Percentiles rank a stretch among this genome's conserved stretches.
Evolutionary conservation across 78 protist species (phyloP).

Genomic region (Dictyostelium intermedium): DNA sequence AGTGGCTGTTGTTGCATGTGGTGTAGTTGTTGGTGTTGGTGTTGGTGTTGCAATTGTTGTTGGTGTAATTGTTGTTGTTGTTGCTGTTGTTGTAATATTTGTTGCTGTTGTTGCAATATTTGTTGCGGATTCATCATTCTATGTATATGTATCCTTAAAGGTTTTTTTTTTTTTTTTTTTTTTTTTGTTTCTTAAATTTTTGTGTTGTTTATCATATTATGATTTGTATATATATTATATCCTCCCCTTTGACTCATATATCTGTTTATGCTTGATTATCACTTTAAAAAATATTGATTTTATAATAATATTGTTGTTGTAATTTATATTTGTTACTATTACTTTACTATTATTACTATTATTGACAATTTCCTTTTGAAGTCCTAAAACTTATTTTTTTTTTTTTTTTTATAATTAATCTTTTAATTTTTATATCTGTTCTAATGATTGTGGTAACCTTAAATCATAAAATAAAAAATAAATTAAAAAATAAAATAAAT

Average conservation of each 20-base stretch:
- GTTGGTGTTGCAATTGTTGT: not conserved
- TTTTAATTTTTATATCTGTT: too few relatives aligned
- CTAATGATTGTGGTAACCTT: too few relatives aligned
- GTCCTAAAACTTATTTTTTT: too few relatives aligned
- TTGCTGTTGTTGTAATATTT: not conserved
- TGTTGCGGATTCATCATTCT: not conserved
- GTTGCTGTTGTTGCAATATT: not conserved
- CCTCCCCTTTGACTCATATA: not conserved
- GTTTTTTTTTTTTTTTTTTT: not conserved
- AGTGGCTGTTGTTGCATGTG: too few relatives aligned
- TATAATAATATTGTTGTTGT: not conserved
- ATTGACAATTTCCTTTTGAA: not conserved
- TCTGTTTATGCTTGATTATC: not conserved
- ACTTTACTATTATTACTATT: not conserved
- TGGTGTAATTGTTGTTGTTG: slow-evolving; percentile 6
- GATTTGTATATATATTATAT: not conserved
- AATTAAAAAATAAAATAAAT: too few relatives aligned
- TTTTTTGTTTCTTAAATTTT: not conserved
- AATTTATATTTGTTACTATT: not conserved
- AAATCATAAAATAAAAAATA: too few relatives aligned
- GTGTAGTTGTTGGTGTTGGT: not conserved
- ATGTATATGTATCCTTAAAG: not conserved
- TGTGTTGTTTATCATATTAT: not conserved
- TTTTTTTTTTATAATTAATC: too few relatives aligned
- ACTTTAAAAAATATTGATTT: not conserved